A percentile compares a stretch with the other conserved stretches of the same genome.
Conservation (phyloP, 1,139 yeast species). For the Hyphopichia fennica region DNA sequence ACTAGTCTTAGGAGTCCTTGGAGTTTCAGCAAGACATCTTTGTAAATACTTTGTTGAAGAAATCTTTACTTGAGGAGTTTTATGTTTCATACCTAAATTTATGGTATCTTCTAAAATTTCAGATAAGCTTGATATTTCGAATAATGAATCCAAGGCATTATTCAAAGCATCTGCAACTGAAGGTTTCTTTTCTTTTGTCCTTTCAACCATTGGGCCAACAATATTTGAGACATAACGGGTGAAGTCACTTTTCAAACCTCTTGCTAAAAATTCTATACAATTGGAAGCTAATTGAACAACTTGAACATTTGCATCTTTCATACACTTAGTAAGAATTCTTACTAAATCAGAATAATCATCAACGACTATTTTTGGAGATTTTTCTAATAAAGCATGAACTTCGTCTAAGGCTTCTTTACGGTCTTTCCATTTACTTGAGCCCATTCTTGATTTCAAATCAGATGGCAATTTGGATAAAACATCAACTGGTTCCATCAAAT, state of each 20-base stretch:
- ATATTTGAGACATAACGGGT: slow-evolving; percentile 54
- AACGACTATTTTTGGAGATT: slow-evolving; percentile 41
- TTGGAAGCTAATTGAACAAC: slow-evolving; percentile 83
- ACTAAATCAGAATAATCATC: slow-evolving; percentile 66
- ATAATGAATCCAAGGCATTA: slow-evolving; percentile 66
- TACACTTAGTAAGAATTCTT: slow-evolving; percentile 63
- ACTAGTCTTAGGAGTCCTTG: slow-evolving; percentile 45
- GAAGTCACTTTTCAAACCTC: slow-evolving; percentile 62
- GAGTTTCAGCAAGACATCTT: slow-evolving; percentile 59
- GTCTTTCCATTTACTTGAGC: slow-evolving; percentile 84
- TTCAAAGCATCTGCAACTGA: slow-evolving; percentile 71
- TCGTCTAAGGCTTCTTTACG: slow-evolving; percentile 84
- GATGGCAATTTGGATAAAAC: slow-evolving; percentile 66
- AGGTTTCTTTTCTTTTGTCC: slow-evolving; percentile 86
- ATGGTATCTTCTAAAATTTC: slow-evolving; percentile 66
- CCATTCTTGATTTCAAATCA: slow-evolving; percentile 54
- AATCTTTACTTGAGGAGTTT: slow-evolving; percentile 81
- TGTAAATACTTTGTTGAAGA: slow-evolving; percentile 66
- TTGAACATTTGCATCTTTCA: slow-evolving; percentile 88
- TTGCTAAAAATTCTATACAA: slow-evolving; percentile 61
- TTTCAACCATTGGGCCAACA: slow-evolving; percentile 67
- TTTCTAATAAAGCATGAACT: slow-evolving; percentile 51
- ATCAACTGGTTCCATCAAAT: slow-evolving; percentile 48
- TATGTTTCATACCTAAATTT: slow-evolving; percentile 58
- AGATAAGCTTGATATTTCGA: slow-evolving; percentile 46